Evolutionary conservation across 1,284 basidiomycete genomes (phyloP), one percentile per base, ranked within the genome.

Genomic region (Clitocybe nebularis): DNA sequence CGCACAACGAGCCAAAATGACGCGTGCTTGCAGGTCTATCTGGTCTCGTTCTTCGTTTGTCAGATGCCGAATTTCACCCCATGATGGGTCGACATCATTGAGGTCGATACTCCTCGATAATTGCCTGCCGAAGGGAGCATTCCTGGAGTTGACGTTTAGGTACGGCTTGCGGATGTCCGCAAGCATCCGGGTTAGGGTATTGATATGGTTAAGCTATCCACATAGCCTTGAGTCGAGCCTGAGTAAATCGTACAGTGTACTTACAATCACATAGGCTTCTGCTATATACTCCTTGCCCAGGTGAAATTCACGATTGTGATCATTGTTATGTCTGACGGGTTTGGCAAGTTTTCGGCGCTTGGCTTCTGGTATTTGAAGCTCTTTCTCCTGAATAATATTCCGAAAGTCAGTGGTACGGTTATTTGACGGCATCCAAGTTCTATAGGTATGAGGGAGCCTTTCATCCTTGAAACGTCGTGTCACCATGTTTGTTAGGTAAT

Each of bases 11-110:
- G 81, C 79, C 44, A 95, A 70, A 39, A 93, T 84, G 45, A 90
- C 74, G 48, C 86, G 82, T 20, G 90, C 84, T 60, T 93, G 89
- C 49, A 92, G 69, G 68, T 95, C 93, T 47, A 95, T 87, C 62
- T 93, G 88, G 64, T 94, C 91, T 40, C 92, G 72, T 61, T 95
- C 90, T 48, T 87, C 80, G 54, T 94, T 91, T 17, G 79, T 81
- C 10, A 95, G 73, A 57, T 84, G 71, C 46, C 79, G 79, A 34
- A 91, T 72, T 43, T 78, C 77, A 9, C 77, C 64, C 84, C 84
- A 90, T 20, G 72, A 67, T 43, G 74, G 69, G 41, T 76, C 72
- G 14, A 67, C 57, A 37, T 68, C 68, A 36, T 62, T 68, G 8
- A 85, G 56, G 62, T 89, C 81, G 41, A 87, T 63, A 28, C 60